These are phyloP conservation scores for Calophaca sinica DNA, from an alignment of 306 rosid genomes.

Conservation along the genomic window DNA sequence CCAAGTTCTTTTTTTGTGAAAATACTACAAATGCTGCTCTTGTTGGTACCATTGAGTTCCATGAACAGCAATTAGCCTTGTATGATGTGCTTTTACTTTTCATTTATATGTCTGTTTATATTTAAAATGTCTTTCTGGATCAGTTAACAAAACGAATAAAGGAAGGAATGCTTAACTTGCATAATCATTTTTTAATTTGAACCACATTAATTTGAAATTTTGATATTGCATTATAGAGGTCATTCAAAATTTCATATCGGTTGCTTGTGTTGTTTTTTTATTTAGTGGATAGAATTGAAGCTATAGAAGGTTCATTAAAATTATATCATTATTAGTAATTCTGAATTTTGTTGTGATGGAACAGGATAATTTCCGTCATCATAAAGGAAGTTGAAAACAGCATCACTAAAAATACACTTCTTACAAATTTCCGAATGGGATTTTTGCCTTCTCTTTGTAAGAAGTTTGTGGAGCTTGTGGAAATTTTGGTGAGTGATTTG, in stretches of 20 bases:
- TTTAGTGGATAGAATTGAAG: slow-evolving; percentile 38
- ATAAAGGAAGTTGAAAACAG: slow-evolving; percentile 84
- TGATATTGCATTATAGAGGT: background rate
- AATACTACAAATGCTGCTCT: slow-evolving; percentile 24
- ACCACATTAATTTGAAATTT: background rate
- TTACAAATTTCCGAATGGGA: slow-evolving; percentile 86
- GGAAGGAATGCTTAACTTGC: slow-evolving; percentile 21
- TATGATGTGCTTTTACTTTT: slow-evolving; percentile 17
- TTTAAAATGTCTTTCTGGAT: slow-evolving; percentile 21
- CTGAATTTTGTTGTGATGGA: slow-evolving; percentile 50
- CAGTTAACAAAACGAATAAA: slow-evolving; percentile 11
- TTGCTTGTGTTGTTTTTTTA: slow-evolving; percentile 27
- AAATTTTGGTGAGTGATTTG: slow-evolving; percentile 74
- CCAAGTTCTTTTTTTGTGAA: background rate
- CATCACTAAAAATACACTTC: slow-evolving; percentile 82
- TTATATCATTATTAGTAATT: slow-evolving; percentile 30
- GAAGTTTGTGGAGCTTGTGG: slow-evolving; percentile 90
- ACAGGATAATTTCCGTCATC: slow-evolving; percentile 87
- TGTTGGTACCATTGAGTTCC: slow-evolving; percentile 35
- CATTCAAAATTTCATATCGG: slow-evolving; percentile 7
- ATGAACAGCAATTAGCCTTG: slow-evolving; percentile 17
- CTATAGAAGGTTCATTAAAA: slow-evolving; percentile 33
- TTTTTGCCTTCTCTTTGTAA: slow-evolving; percentile 81
- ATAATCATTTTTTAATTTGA: slow-evolving; percentile 17
- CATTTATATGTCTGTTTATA: slow-evolving; percentile 25